A percentile compares a stretch with the other conserved stretches of the same genome.
phyloP scores from a whole-genome alignment of 2,329 filamentous ascomycete species.

The Mycocentrospora acerina region DNA sequence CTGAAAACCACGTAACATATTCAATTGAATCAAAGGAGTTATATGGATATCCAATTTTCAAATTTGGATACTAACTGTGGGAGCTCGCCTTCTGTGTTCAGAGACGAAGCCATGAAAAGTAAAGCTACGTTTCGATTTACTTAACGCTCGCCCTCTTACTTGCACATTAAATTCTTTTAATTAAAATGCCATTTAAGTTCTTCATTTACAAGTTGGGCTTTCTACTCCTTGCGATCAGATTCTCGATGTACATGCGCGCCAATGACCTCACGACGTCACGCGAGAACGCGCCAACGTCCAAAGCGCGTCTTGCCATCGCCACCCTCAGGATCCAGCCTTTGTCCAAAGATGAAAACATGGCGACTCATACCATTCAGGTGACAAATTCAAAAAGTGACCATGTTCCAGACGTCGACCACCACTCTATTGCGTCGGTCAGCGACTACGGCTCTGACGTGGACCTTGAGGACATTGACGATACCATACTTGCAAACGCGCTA shows the following conservation, averaged over 20 bases:
- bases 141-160: no score
- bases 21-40: no score
- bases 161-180: no score
- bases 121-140: no score
- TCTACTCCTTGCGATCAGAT: background rate
- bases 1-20: no score
- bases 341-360: slow-evolving; percentile 29
- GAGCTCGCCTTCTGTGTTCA: no score
- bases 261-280: slow-evolving; percentile 17
- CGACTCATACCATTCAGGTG: slow-evolving; percentile 10
- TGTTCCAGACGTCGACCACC: slow-evolving; percentile 62
- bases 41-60: no score
- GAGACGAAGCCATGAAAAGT: no score
- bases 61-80: no score
- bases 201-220: no score
- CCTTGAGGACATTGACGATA: slow-evolving; percentile 55
- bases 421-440: slow-evolving; percentile 45
- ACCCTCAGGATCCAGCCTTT: slow-evolving; percentile 1
- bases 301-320: slow-evolving; percentile 10
- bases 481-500: slow-evolving; percentile 27
- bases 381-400: slow-evolving; percentile 54
- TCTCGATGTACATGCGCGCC: background rate
- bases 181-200: no score
- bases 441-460: slow-evolving; percentile 69
- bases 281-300: slow-evolving; percentile 7